Conservation (phyloP, 2,329 filamentous ascomycete genomes). For the Lasiodiplodia hormozganensis region DNA sequence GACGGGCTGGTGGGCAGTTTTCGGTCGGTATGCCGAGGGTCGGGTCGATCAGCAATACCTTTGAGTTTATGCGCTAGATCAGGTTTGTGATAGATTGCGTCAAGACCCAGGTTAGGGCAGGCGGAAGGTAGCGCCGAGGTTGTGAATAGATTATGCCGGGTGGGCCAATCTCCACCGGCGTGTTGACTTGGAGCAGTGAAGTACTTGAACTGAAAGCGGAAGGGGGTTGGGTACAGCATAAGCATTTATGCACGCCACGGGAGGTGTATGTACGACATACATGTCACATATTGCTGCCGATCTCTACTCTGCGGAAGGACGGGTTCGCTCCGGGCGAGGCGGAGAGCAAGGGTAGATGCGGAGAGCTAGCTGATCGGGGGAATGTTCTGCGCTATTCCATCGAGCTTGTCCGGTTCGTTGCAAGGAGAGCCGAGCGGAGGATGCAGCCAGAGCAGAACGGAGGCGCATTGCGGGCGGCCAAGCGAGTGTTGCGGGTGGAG, state of each 20-base stretch:
- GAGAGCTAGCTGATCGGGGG: neutral
- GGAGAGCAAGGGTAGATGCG: neutral
- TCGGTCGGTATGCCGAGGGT: neutral
- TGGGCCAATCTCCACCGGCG: neutral
- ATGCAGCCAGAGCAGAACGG: neutral
- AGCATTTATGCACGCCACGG: conserved; percentile 11
- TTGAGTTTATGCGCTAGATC: neutral
- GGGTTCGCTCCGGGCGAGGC: neutral
- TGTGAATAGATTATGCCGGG: neutral
- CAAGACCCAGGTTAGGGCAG: neutral
- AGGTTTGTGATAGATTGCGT: neutral
- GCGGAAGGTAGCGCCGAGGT: neutral
- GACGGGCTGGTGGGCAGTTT: neutral
- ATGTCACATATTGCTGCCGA: neutral
- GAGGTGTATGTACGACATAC: conserved; percentile 7
- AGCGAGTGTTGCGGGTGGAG: neutral
- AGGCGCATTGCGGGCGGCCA: neutral
- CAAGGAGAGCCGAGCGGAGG: neutral
- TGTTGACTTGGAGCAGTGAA: too few species aligned
- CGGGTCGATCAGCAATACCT: neutral
- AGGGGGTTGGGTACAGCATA: neutral
- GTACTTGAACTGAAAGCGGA: neutral
- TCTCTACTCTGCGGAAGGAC: neutral
- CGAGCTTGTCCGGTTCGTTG: neutral
- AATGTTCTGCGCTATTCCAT: conserved; percentile 4